Evolutionary conservation across 306 rosid species (phyloP), one percentile per base, ranked within the genome.

Genomic region (Rosa persica): DNA sequence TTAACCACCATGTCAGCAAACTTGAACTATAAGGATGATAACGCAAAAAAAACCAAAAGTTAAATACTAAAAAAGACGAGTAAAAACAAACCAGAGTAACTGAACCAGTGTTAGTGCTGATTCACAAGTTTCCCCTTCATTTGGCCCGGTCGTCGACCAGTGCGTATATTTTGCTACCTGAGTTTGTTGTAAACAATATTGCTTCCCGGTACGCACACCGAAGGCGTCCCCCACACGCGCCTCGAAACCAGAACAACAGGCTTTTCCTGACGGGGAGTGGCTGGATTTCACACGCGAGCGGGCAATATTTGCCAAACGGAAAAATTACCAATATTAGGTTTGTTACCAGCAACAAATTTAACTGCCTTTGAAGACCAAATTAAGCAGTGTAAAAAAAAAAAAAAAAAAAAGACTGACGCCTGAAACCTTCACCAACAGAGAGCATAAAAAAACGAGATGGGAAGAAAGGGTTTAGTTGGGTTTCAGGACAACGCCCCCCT

Each of bases 51-150:
- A 7, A 4, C 27, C 8, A 71, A 44, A 17, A 58, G 5, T 3
- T 6, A 43, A 23, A 22, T 44, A 10, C 11, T 36, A 2, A 12
- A 38, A 61, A 34, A 47, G 57, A 7, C 52, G 60, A 82, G 77
- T 52, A 75, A 75, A 80, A 82, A 48, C 51, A 82, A 75, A 72
- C 54, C 39, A 34, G 74, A 30, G 79, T 72, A 83, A 88, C 83
- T 57, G 79, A 78, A 80, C 52, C 36, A 42, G 66, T 79, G 78
- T 42, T 25, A 68, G 77, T 68, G 79, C 79, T 81, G 76, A 73
- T 66, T 81, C 85, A 60, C 73, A 76, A 61, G 74, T 85, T 85
- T 88, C 87, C 80, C 85, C 83, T 70, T 65, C 44, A 49, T 30
- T 58, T 44, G 69, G 81, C 34, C 30, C 17, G 42, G 79, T 87